Base-by-base conservation (phyloP, 805 yeast genomes). In the Nakazawaea sp. region DNA sequence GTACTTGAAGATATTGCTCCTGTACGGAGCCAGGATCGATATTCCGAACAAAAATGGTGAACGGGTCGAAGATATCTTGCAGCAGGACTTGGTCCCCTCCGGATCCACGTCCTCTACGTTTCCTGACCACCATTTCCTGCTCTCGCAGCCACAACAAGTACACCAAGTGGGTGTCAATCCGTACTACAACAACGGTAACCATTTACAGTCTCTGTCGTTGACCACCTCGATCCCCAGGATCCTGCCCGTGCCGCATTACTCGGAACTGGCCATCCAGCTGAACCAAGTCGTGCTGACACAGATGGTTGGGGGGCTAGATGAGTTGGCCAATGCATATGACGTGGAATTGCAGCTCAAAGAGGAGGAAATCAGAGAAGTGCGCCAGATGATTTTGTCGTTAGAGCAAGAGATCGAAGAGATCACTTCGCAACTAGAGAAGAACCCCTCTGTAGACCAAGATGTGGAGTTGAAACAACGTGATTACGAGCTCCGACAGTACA, bases 221-320 rank as follows among this genome's bases (percentile, higher is more conserved):
- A 41, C 51, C 5, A 34, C 42, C 6, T 33, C 42, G 11, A 26
- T 39, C 9, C 42, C 42, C 11, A 16, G 37, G 4, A 36, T 18
- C 31, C 36, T 36, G 31, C 53, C 52, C 5, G 52, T 50, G 8
- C 71, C 73, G 0, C 76, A 68, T 49, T 53, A 59, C 12, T 67
- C 78, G 3, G 78, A 72, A 48, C 67, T 76, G 21, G 78, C 78
- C 1, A 68, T 72, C 47, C 67, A 65, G 32, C 75, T 73, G 5
- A 62, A 68, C 23, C 78, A 72, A 44, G 60, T 61, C 43, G 60
- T 75, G 54, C 66, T 78, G 1, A 61, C 63, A 36, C 68, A 74
- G n/a, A 58, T 79, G 35, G 45, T 70, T 17, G 71, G 66, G 15
- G 61, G 70, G n/a, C 61, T 76, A 39, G 58, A 61, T 12, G 66